These are phyloP conservation scores for Volvariella volvacea DNA, from an alignment of 1,284 basidiomycete species.

Conservation along the genomic window DNA sequence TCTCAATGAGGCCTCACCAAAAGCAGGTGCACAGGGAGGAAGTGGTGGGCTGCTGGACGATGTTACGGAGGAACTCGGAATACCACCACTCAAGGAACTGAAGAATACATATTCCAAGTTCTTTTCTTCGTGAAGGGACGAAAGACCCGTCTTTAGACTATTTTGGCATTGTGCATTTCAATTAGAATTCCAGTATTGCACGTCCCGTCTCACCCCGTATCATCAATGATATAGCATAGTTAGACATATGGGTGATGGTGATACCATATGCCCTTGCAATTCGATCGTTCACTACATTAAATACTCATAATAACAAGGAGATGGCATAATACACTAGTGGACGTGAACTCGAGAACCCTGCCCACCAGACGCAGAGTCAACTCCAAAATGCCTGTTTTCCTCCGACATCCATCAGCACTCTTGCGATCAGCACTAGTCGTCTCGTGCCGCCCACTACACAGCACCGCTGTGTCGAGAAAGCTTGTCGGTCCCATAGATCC, in stretches of 20 bases:
- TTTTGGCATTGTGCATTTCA: too few relatives aligned
- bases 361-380: too few relatives aligned
- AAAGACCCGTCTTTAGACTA: too few relatives aligned
- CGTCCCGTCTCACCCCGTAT: too few relatives aligned
- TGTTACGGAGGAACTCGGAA: slow-evolving; percentile 36
- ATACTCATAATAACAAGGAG: too few relatives aligned
- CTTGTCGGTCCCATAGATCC: slow-evolving; percentile 69
- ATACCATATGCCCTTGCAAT: too few relatives aligned
- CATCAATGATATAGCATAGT: too few relatives aligned
- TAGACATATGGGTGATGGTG: too few relatives aligned
- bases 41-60: slow-evolving; percentile 34
- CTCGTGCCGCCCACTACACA: not conserved
- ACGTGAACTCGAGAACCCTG: too few relatives aligned
- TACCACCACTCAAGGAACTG: slow-evolving; percentile 28
- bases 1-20: slow-evolving; percentile 2
- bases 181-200: too few relatives aligned
- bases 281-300: too few relatives aligned
- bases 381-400: not conserved
- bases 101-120: slow-evolving; percentile 24
- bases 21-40: slow-evolving; percentile 8
- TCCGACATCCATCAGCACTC: not conserved
- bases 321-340: too few relatives aligned
- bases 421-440: not conserved
- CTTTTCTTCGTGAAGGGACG: slow-evolving; percentile 16
- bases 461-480: slow-evolving; percentile 19